A percentile compares a stretch with the other conserved stretches of the same genome.
Evolutionary conservation across 2,329 filamentous ascomycete species (phyloP).

Genomic region (Raffaelea arxii): DNA sequence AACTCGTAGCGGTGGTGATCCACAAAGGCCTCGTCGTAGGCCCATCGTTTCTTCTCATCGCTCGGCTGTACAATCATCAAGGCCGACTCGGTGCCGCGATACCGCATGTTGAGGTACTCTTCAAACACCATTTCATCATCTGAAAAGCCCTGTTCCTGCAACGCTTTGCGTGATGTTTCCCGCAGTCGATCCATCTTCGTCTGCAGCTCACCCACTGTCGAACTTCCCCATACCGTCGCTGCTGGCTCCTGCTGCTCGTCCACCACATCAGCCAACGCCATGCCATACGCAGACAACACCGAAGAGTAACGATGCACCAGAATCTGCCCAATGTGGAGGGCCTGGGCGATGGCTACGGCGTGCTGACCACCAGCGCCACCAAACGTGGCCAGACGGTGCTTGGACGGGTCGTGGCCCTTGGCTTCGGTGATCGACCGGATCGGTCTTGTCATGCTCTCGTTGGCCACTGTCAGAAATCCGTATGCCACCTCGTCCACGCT

Average conservation of each 20-base stretch:
- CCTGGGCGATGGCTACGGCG: slow-evolving; percentile 81
- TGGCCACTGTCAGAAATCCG: slow-evolving; percentile 82
- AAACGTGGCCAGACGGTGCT: slow-evolving; percentile 84
- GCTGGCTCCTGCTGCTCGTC: slow-evolving; percentile 80
- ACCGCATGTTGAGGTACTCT: slow-evolving; percentile 90
- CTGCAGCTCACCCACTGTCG: slow-evolving; percentile 52
- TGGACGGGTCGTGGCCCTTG: slow-evolving; percentile 82
- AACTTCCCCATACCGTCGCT: slow-evolving; percentile 49
- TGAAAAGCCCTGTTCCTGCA: slow-evolving; percentile 71
- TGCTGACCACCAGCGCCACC: slow-evolving; percentile 88
- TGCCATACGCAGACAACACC: slow-evolving; percentile 82
- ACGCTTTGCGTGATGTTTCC: slow-evolving; percentile 56
- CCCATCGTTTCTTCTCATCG: slow-evolving; percentile 62
- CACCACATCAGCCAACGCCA: slow-evolving; percentile 87
- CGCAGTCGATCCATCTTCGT: slow-evolving; percentile 71
- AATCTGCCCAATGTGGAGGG: slow-evolving; percentile 75
- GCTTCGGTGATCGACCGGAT: slow-evolving; percentile 88
- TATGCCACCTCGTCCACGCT: slow-evolving; percentile 77
- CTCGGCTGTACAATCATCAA: slow-evolving; percentile 77
- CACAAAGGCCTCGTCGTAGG: slow-evolving; percentile 75
- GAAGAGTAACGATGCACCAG: slow-evolving; percentile 82
- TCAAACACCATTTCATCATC: slow-evolving; percentile 71
- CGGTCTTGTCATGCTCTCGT: slow-evolving; percentile 83
- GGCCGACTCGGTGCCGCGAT: slow-evolving; percentile 81
- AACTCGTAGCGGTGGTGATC: slow-evolving; percentile 88